Evolutionary conservation across 31 red algal genomes (phyloP), one percentile per base, ranked within the genome.

Genomic region (Odonthalia washingtoniensis): DNA sequence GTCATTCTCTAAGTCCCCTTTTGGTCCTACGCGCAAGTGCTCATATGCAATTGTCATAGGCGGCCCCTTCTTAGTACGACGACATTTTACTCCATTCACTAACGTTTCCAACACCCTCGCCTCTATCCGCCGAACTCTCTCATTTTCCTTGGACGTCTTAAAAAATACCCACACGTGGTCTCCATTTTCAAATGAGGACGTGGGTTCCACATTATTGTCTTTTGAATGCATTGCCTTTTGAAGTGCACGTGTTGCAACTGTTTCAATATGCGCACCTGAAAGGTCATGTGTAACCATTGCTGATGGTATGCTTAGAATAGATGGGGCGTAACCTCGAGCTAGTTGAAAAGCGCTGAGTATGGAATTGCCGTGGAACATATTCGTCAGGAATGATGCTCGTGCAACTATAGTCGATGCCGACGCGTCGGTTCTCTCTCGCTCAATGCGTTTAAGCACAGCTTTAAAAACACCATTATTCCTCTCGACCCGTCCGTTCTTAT

Each of bases 61-160:
- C 3, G 75, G 75, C 30, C 75, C 75, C 36, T 26, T 3, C 21
- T 46, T 9, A 3, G 75, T 35, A 3, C 75, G 75, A 4, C 75
- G 3, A 30, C 75, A 83, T 16, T 40, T 68, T 1, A 83, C 80
- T 24, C 37, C 60, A 1, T 65, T 53, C 0, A 43, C 42, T 0
- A 44, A 53, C 1, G 80, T 49, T 2, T 40, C 12, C 1, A 70
- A 46, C 1, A 83, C 61, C 14, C 42, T 83, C 0, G 80, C 80
- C 12, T 30, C 41, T 1, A 83, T 41, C 80, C 63, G 70, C 49
- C 63, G 2, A 0, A 83, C 80, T 0, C 53, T 30, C 18, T 83
- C 80, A 26, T 83, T 83, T 45, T 83, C 63, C 30, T 83, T 70
- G 44, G 64, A 83, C n/a, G n/a, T n/a, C n/a, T n/a, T n/a, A n/a